Percentiles rank a stretch among this genome's conserved stretches.
phyloP scores from a whole-genome alignment of 768 basidiomycete genomes.

The Lactarius tabidus region DNA sequence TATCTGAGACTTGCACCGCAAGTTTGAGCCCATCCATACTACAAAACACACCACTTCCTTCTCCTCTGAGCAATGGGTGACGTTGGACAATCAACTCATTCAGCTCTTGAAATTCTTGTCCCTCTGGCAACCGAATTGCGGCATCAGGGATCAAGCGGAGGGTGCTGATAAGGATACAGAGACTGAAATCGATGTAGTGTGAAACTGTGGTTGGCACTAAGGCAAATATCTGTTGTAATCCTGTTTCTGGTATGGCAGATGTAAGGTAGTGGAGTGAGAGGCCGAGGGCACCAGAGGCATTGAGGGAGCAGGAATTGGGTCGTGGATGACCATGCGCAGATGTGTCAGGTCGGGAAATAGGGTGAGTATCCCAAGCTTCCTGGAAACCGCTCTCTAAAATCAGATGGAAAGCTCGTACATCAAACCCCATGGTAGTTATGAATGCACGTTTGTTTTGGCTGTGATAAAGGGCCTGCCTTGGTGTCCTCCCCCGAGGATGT shows the following conservation, averaged over 20 bases:
- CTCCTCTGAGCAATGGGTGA: too few relatives aligned
- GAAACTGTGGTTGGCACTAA: conserved; percentile 38
- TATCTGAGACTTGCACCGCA: not conserved
- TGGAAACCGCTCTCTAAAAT: conserved; percentile 37
- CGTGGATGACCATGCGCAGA: too few relatives aligned
- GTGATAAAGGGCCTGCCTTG: conserved; percentile 16
- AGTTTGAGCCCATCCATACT: conserved; percentile 10
- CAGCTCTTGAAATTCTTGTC: not conserved
- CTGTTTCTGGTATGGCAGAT: conserved; percentile 39
- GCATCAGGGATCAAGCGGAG: not conserved
- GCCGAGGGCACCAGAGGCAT: conserved; percentile 41
- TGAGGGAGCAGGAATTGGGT: too few relatives aligned
- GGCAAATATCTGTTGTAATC: conserved; percentile 42
- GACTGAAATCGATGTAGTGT: conserved; percentile 36
- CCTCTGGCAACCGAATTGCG: not conserved
- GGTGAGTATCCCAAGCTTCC: conserved; percentile 21
- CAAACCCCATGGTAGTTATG: conserved; percentile 29
- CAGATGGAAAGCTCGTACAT: conserved; percentile 35
- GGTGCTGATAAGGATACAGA: conserved; percentile 34
- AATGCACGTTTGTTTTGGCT: conserved; percentile 20
- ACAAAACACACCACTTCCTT: not conserved
- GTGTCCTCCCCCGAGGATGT: conserved; percentile 8
- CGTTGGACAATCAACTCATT: too few relatives aligned
- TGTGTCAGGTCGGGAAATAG: too few relatives aligned
- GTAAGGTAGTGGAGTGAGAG: conserved; percentile 40